phyloP scores from a whole-genome alignment of 805 yeast genomes.

The Ogataea ramenticola region DNA sequence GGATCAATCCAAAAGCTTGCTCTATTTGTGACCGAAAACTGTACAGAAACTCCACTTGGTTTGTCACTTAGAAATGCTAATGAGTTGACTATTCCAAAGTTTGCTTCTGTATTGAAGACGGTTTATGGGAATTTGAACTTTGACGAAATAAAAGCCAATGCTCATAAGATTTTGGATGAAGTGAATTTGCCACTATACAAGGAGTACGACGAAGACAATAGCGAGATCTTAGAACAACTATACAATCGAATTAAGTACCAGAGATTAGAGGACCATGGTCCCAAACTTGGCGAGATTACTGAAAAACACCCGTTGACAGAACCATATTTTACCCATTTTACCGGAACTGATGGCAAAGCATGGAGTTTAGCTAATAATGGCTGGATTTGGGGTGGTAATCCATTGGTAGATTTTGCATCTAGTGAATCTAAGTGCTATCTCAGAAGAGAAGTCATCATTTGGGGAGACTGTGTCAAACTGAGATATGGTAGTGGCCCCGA shows the following conservation, averaged over 20 bases:
- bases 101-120: conserved; percentile 45
- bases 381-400: conserved; percentile 98
- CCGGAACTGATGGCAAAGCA: conserved; percentile 41
- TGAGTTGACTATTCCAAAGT: conserved; percentile 38
- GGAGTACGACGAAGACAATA: conserved; percentile 68
- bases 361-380: conserved; percentile 91
- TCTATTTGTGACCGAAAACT: conserved; percentile 36
- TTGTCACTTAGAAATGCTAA: conserved; percentile 45
- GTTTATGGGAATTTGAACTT: conserved; percentile 25
- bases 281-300: conserved; percentile 63
- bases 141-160: conserved; percentile 29
- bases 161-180: conserved; percentile 59
- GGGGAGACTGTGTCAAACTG: conserved; percentile 96
- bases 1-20: conserved; percentile 43
- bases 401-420: conserved; percentile 89
- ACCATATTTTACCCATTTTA: conserved; percentile 78
- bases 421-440: conserved; percentile 69
- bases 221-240: conserved; percentile 59
- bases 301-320: conserved; percentile 62
- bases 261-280: conserved; percentile 77
- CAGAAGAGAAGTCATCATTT: conserved; percentile 86
- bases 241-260: conserved; percentile 69
- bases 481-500: conserved; percentile 72
- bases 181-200: conserved; percentile 67
- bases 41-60: conserved; percentile 36